phyloP scores from a whole-genome alignment of 371 early-diverging fungal genomes.

The Entomophthora muscae region DNA sequence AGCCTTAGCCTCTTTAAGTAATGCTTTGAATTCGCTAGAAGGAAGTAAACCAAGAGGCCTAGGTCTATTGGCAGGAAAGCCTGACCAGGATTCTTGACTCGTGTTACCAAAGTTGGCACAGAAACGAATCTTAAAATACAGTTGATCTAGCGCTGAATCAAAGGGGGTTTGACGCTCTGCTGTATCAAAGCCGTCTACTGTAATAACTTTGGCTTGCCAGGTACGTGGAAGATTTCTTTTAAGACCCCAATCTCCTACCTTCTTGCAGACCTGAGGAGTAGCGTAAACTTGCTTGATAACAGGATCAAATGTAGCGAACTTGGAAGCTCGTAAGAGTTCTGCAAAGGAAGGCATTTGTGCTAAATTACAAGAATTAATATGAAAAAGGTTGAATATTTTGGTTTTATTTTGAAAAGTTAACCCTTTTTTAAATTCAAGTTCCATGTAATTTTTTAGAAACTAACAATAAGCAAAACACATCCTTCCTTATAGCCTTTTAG shows the following conservation, averaged over 20 bases:
- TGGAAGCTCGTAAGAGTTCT: constrained; percentile 44
- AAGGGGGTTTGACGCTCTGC: constrained; percentile 55
- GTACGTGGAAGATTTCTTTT: constrained; percentile 52
- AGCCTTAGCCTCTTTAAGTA: constrained; percentile 26
- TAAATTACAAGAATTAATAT: no score
- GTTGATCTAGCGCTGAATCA: constrained; percentile 32
- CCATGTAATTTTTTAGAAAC: no score
- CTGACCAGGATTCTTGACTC: constrained; percentile 20
- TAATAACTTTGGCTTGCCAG: constrained; percentile 34
- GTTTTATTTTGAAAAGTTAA: no score
- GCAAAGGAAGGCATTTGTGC: constrained; percentile 27
- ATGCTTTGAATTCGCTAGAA: constrained; percentile 32
- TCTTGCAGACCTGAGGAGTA: constrained; percentile 25
- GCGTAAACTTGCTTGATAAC: constrained; percentile 52
- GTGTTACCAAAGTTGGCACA: constrained; percentile 53
- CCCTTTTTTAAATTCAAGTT: no score
- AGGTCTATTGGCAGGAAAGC: constrained; percentile 15
- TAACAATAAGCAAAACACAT: no score
- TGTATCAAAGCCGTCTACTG: constrained; percentile 44
- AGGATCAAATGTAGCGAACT: constrained; percentile 48
- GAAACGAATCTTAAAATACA: constrained; percentile 31
- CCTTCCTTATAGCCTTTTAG: no score
- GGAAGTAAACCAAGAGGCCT: constrained; percentile 32
- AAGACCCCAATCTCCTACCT: constrained; percentile 57
- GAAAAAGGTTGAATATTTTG: no score